Evolutionary conservation across 2,329 filamentous ascomycete genomes (phyloP), one percentile per base, ranked within the genome.

Genomic region (Esteya vermicola): DNA sequence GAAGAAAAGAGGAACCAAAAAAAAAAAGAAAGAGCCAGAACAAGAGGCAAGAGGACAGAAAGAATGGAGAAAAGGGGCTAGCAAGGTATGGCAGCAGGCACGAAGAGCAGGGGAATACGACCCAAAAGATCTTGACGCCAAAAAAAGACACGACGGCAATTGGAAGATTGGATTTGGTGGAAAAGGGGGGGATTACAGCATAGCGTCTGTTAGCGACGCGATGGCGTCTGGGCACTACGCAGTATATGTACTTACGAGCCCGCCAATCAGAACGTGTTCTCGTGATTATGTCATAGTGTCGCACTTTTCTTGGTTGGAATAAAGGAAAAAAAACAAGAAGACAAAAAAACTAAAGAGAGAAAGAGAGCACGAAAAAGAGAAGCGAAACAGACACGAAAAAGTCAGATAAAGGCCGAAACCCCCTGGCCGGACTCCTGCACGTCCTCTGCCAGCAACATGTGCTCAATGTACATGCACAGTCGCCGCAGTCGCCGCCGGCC

Each of bases 401-500:
- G 28, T 36, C 34, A 38, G 32, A 38, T 33, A 31, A 45, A 42
- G 6, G 19, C 4, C n/a, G 36, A 28, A 2, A 3, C 14, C 4
- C 28, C 7, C 28, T n/a, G n/a, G n/a, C 28, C 13, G 20, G 21
- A 8, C 20, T 4, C 12, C n/a, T n/a, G 21, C 9, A 9, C 13
- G 9, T 2, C 21, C 14, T 16, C 7, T 22, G 19, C n/a, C 12
- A 34, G 23, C 18, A 44, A 20, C 4, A 33, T 20, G 19, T 25
- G 12, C 9, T 14, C 33, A 4, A 44, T 35, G 26, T 18, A 22
- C 9, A 14, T 23, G 4, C 38, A 27, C 16, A 44, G 16, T 12
- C 23, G 38, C 20, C 40, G 18, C 22, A 43, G 35, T 9, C 31
- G 43, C 4, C 7, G 26, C 5, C 35, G 40, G 26, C 40, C 26